Evolutionary conservation across 352 stramenopile species (phyloP), one percentile per base, ranked within the genome.

Genomic region (Thraustotheca clavata): DNA sequence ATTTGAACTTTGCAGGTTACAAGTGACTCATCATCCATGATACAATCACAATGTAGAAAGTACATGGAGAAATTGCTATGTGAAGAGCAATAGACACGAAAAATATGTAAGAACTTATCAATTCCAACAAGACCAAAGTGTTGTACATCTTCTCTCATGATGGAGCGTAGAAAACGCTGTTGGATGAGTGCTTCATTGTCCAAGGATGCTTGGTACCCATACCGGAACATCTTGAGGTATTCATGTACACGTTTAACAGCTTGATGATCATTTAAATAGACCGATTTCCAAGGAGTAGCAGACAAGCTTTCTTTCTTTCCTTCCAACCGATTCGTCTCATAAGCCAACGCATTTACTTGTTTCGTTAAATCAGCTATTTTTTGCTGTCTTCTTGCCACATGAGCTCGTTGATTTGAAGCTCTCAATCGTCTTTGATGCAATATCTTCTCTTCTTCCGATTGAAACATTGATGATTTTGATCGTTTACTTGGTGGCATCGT

Each of bases 161-260:
- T 66, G 32, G 67, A 43, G 36, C 55, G 57, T 27, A 88, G 20
- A 49, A 83, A 88, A 31, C 24, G 31, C 54, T 61, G 33, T 34
- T 72, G 55, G 18, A 6, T 34, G 26, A 29, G 11, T 26, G 52
- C 55, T 20, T 47, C 34, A 1, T 59, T 16, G 40, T 46, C 27
- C 24, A 59, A 60, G n/a, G 41, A 27, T 18, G 60, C 63, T 24
- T 69, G 59, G 47, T 82, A 88, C 2, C 79, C 79, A 38, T 78
- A 69, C 50, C 76, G 63, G 48, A 87, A 87, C 29, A 88, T 70
- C 3, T 66, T 72, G 60, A 80, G 76, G 40, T 88, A 88, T 52
- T 87, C 77, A 41, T 68, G 62, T 29, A 88, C 71, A 1, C 63
- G 66, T 41, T 78, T 77, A 34, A 76, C 68, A 0, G 36, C 34